Evolutionary conservation across 2,329 filamentous ascomycete species (phyloP).

Genomic region (Westerdykella sp.): DNA sequence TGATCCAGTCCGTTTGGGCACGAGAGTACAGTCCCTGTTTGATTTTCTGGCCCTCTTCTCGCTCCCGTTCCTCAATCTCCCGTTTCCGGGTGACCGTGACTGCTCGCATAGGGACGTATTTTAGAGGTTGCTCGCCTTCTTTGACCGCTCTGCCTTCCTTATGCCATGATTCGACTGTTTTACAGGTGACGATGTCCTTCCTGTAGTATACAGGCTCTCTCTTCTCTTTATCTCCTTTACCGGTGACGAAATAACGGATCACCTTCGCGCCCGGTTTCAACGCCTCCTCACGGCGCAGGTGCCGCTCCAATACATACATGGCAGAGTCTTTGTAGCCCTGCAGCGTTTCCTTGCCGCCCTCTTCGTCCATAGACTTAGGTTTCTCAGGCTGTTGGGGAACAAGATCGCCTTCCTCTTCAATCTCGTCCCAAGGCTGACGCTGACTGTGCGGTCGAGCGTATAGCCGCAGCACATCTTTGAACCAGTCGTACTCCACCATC

Average conservation of each 20-base stretch:
- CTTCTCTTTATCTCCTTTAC: conserved; percentile 65
- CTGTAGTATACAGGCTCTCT: conserved; percentile 77
- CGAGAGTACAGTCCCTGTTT: conserved; percentile 78
- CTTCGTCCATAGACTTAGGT: conserved; percentile 61
- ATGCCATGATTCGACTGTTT: conserved; percentile 94
- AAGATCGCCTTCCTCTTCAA: conserved; percentile 73
- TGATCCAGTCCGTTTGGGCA: conserved; percentile 92
- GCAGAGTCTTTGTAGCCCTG: conserved; percentile 83
- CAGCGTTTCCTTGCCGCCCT: conserved; percentile 67
- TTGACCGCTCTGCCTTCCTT: conserved; percentile 82
- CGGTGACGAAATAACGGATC: conserved; percentile 67
- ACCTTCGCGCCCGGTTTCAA: conserved; percentile 62
- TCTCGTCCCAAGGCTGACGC: conserved; percentile 65
- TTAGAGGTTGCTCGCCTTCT: conserved; percentile 66
- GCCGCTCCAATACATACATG: conserved; percentile 78
- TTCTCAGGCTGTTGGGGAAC: conserved; percentile 59
- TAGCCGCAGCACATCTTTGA: conserved; percentile 68
- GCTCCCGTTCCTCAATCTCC: conserved; percentile 80
- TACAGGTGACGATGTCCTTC: conserved; percentile 74
- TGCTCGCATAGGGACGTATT: conserved; percentile 81
- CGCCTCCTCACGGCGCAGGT: conserved; percentile 88
- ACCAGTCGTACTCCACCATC: conserved; percentile 82
- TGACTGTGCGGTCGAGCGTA: conserved; percentile 54
- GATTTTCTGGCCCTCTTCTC: conserved; percentile 70
- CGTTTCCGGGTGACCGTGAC: conserved; percentile 82